Conservation (phyloP, 1,139 yeast species). For the Suhomyces yuchorum region DNA sequence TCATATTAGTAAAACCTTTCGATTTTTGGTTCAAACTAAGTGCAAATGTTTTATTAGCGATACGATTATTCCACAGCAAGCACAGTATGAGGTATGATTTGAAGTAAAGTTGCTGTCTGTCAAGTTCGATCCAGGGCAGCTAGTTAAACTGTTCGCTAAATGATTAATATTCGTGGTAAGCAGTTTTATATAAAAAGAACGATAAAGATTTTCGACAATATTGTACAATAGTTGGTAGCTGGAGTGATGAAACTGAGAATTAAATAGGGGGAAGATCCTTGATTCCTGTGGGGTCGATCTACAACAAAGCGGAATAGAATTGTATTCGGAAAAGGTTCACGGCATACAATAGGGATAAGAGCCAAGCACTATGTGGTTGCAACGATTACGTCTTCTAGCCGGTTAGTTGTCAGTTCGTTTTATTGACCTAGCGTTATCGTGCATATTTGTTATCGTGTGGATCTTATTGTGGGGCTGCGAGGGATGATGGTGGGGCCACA, state of each 20-base stretch:
- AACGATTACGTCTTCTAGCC: background rate
- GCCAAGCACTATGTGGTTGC: background rate
- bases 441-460: slow-evolving; percentile 10
- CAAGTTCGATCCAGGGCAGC: background rate
- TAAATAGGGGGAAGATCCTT: slow-evolving; percentile 8
- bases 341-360: background rate
- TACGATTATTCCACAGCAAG: background rate
- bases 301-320: background rate
- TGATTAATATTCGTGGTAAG: background rate
- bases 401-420: background rate
- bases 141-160: background rate
- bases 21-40: background rate
- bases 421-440: slow-evolving; percentile 1
- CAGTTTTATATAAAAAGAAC: background rate
- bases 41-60: background rate
- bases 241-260: slow-evolving; percentile 1
- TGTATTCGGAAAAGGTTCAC: background rate
- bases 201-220: background rate
- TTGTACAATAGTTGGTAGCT: slow-evolving; percentile 1
- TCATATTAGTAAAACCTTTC: slow-evolving; percentile 1
- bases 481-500: slow-evolving; percentile 7
- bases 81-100: background rate
- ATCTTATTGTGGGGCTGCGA: slow-evolving; percentile 10
- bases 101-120: slow-evolving; percentile 2
- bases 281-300: slow-evolving; percentile 9